Conservation (phyloP, 371 early-diverging fungal genomes). For the Mortierella sp. region DNA sequence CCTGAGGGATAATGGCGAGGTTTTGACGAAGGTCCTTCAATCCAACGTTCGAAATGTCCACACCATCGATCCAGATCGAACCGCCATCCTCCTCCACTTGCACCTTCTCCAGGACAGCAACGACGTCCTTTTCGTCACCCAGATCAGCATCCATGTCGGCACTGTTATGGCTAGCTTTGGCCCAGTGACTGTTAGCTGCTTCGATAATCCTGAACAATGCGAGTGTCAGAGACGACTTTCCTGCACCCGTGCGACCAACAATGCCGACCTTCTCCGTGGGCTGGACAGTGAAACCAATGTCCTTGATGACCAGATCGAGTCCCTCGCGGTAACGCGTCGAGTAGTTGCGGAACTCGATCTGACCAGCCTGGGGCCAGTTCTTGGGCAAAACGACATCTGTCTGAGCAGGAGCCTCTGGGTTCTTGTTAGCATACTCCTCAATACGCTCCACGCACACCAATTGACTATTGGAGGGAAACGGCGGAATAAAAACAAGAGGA, state of each 20-base stretch:
- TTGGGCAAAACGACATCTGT: slow-evolving; percentile 47
- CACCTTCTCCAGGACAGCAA: slow-evolving; percentile 35
- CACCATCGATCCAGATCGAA: slow-evolving; percentile 67
- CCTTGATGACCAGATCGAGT: slow-evolving; percentile 78
- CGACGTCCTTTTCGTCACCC: slow-evolving; percentile 40
- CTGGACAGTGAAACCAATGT: slow-evolving; percentile 57
- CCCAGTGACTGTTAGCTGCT: slow-evolving; percentile 60
- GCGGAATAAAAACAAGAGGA: background rate
- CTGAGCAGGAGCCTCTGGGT: slow-evolving; percentile 69
- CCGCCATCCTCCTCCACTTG: slow-evolving; percentile 54
- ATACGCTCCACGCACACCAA: slow-evolving; percentile 74
- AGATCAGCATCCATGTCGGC: slow-evolving; percentile 76
- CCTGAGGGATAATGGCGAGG: slow-evolving; percentile 91
- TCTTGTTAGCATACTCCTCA: slow-evolving; percentile 70
- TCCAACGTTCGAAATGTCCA: slow-evolving; percentile 73
- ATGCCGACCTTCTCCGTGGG: slow-evolving; percentile 62
- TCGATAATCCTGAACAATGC: slow-evolving; percentile 84
- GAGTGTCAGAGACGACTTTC: slow-evolving; percentile 80
- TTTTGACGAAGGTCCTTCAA: slow-evolving; percentile 54
- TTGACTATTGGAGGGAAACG: slow-evolving; percentile 45
- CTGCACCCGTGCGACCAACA: slow-evolving; percentile 74
- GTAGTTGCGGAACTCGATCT: slow-evolving; percentile 81
- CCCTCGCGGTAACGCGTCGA: slow-evolving; percentile 85
- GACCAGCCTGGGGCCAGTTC: slow-evolving; percentile 79
- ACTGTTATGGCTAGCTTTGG: slow-evolving; percentile 60